phyloP scores from a whole-genome alignment of 2,329 filamentous ascomycete genomes.

The Aspergillus awamori region DNA sequence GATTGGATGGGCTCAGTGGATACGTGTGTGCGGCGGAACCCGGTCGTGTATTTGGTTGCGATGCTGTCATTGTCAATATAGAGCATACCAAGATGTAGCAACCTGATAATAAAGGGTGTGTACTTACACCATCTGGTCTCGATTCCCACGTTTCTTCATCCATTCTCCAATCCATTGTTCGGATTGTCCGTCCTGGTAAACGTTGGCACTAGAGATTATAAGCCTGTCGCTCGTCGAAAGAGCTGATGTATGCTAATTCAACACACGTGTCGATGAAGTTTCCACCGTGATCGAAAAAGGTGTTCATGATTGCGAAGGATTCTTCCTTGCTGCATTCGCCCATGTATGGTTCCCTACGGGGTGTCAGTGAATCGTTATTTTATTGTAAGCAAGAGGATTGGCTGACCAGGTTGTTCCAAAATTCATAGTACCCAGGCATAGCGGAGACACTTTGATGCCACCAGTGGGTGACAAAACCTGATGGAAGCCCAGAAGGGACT shows the following conservation, averaged over 20 bases:
- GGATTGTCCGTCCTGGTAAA: slow-evolving; percentile 53
- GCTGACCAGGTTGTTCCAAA: slow-evolving; percentile 54
- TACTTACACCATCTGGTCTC: slow-evolving; percentile 60
- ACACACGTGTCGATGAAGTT: slow-evolving; percentile 57
- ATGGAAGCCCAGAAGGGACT: slow-evolving; percentile 52
- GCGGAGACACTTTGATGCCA: slow-evolving; percentile 55
- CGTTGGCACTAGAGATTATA: slow-evolving; percentile 42
- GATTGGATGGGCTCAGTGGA: slow-evolving; percentile 36
- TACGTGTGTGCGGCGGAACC: slow-evolving; percentile 42
- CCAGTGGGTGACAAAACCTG: slow-evolving; percentile 56
- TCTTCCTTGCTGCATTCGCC: slow-evolving; percentile 54
- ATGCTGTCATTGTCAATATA: neutral
- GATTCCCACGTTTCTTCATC: slow-evolving; percentile 50
- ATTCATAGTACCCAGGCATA: slow-evolving; percentile 60
- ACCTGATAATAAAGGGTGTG: slow-evolving; percentile 27
- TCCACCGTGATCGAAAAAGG: slow-evolving; percentile 53
- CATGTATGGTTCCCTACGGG: slow-evolving; percentile 14
- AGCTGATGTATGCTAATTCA: neutral
- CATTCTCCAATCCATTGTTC: slow-evolving; percentile 58
- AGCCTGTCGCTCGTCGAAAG: neutral
- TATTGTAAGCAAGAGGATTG: too few relatives aligned
- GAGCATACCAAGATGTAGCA: neutral
- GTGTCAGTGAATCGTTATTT: neutral
- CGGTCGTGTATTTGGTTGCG: slow-evolving; percentile 24
- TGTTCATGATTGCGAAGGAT: slow-evolving; percentile 54